Conservation (phyloP, 169 alveolate species). For the Condylostoma magnum region DNA sequence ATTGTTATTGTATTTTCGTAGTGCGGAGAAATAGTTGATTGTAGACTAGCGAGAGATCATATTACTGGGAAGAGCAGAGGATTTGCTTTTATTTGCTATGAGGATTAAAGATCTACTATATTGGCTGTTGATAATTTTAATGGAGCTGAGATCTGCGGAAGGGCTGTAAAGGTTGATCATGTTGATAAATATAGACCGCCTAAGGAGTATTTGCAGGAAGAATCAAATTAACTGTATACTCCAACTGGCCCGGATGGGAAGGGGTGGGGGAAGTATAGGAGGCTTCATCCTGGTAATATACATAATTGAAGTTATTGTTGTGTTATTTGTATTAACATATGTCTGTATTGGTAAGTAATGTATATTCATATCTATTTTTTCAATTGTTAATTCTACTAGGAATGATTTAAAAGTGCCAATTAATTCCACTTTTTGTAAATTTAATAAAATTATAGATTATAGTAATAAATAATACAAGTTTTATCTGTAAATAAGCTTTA, state of each 20-base stretch:
- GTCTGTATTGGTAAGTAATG: no score
- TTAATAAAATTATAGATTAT: no score
- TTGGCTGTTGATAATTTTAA: conserved; percentile 99
- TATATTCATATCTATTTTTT: no score
- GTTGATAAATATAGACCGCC: conserved; percentile 88
- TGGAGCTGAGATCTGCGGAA: conserved; percentile 89
- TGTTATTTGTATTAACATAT: no score
- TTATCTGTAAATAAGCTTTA: no score
- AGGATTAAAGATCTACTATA: conserved; percentile 96
- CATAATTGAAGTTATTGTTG: no score
- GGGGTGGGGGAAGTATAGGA: conserved; percentile 87
- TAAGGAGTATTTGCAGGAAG: conserved; percentile 62
- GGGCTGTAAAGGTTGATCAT: conserved; percentile 94
- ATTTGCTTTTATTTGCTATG: conserved; percentile 95
- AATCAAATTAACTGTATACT: conserved; percentile 58
- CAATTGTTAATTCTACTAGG: no score
- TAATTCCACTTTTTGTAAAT: no score
- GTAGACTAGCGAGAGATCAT: conserved; percentile 92
- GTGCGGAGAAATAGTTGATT: conserved; percentile 97
- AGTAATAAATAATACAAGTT: no score
- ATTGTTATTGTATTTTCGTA: conserved; percentile 95
- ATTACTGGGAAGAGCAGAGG: conserved; percentile 96
- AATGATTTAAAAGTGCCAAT: no score
- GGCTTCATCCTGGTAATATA: no score
- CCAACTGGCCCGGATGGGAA: conserved; percentile 89